Percentiles rank a stretch among this genome's conserved stretches.
phyloP scores from a whole-genome alignment of 805 yeast species.

The Kodamaea jinghongensis region DNA sequence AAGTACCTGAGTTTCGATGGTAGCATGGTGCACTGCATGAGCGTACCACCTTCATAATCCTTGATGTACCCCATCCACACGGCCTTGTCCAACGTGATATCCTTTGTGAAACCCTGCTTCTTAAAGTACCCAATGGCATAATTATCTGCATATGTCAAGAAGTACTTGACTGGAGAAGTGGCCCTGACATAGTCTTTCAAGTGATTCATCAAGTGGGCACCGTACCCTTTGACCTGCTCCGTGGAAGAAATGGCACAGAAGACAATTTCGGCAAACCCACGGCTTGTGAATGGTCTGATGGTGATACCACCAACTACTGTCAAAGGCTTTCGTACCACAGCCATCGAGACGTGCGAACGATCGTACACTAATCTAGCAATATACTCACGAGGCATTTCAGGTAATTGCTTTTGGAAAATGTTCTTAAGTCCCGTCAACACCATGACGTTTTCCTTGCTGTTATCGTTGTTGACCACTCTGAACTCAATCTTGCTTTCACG shows the following conservation, averaged over 20 bases:
- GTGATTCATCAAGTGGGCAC: conserved; percentile 98
- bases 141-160: conserved; percentile 95
- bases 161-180: conserved; percentile 80
- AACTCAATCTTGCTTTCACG: conserved; percentile 91
- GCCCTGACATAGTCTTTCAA: conserved; percentile 91
- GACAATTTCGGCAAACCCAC: conserved; percentile 96
- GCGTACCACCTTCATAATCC: conserved; percentile 98
- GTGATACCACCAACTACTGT: conserved; percentile 98
- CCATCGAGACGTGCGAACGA: conserved; percentile 90
- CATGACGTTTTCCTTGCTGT: conserved; percentile 80
- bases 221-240: conserved; percentile 97
- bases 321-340: conserved; percentile 88
- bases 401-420: conserved; percentile 94
- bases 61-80: conserved; percentile 98
- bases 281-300: conserved; percentile 85
- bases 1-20: conserved; percentile 79
- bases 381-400: conserved; percentile 98
- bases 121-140: conserved; percentile 98
- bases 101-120: conserved; percentile 97
- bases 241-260: conserved; percentile 97
- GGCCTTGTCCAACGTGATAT: conserved; percentile 77
- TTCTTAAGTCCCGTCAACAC: conserved; percentile 93
- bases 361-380: conserved; percentile 94
- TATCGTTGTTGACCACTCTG: conserved; percentile 94
- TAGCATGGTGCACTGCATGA: conserved; percentile 95